Percentiles rank a stretch among this genome's conserved stretches.
Evolutionary conservation across 2,329 filamentous ascomycete genomes (phyloP).

Genomic region (Aspergillus ruber): DNA sequence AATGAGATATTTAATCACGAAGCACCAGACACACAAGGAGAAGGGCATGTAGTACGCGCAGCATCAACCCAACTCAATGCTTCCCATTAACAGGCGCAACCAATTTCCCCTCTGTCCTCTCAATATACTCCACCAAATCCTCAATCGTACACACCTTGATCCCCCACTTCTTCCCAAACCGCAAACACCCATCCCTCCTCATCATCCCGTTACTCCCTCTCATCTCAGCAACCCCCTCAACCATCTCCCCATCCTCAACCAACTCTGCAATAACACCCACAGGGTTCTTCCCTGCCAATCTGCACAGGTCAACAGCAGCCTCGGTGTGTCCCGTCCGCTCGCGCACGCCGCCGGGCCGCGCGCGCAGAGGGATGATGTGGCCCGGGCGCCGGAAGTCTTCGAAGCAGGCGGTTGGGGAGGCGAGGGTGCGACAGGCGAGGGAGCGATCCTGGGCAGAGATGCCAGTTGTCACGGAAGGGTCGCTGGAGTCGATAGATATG

Average conservation of each 20-base stretch:
- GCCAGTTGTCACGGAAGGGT: constrained; percentile 72
- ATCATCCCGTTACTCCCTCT: constrained; percentile 73
- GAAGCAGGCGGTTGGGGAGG: constrained; percentile 54
- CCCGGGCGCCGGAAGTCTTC: constrained; percentile 72
- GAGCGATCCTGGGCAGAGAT: constrained; percentile 86
- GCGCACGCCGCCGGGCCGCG: constrained; percentile 71
- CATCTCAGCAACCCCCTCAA: constrained; percentile 61
- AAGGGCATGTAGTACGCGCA: constrained; percentile 1
- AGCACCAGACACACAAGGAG: background rate
- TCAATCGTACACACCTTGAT: constrained; percentile 94
- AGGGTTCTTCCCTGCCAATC: constrained; percentile 67
- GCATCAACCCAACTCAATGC: constrained; percentile 16
- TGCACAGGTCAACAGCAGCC: constrained; percentile 84
- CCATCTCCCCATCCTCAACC: constrained; percentile 74
- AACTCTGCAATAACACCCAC: constrained; percentile 87
- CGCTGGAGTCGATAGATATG: constrained; percentile 72
- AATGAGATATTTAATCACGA: constrained; percentile 4
- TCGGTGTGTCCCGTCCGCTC: constrained; percentile 84
- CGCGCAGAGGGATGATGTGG: constrained; percentile 80
- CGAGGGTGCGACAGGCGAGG: constrained; percentile 71
- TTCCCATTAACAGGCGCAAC: constrained; percentile 27
- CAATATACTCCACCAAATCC: constrained; percentile 72
- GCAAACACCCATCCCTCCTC: constrained; percentile 77
- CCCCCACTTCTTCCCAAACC: constrained; percentile 81
- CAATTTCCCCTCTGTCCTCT: constrained; percentile 59